Base-by-base conservation (phyloP, 2,329 filamentous ascomycete genomes). In the Stachybotrys elegans region DNA sequence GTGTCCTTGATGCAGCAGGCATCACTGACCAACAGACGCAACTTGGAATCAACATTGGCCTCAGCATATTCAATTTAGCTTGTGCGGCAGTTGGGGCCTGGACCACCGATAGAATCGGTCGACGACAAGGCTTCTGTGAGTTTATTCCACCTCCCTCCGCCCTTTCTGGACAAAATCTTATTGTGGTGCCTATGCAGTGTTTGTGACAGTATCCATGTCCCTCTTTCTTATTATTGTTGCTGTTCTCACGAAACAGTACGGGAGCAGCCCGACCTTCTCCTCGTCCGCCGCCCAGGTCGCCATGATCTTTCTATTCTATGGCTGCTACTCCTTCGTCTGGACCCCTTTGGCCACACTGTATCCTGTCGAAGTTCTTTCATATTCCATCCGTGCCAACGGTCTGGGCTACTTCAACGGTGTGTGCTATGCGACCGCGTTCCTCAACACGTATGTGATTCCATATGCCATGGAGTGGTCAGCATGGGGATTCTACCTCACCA, bases 1-100 rank as follows among this genome's bases (percentile, higher is more conserved):
- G 63, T 1, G 68, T 70, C 49, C 54, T 70, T 7, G 53, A 63
- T 6, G 61, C 62, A n/a, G 56, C 69, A 8, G 68, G 68, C 0
- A 67, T 70, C 14, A 65, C 55, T 16, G 56, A 62, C 25, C 25
- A 29, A 29, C 35, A 44, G 20, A 44, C 43, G 2, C 37, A 44
- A 17, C 37, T 44, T 3, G 43, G 35, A 12, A 41, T 45, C 13
- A 45, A 45, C 17, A 40, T 45, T 19, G 43, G 38, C 13, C 13
- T 42, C 17, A 35, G 31, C 21, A 38, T 42, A 9, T 45, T 41
- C 17, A 45, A 41, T 13, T 38, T 44, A n/a, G 31, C 40, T 16
- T 39, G 32, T 14, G 36, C 43, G 3, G 17, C 43, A 11, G 7
- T 44, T 21, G 43, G 43, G n/a, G 37, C 43, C 13, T 40, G 36